Evolutionary conservation across 371 early-diverging fungal genomes (phyloP).

Genomic region (Spraguea lophii): DNA sequence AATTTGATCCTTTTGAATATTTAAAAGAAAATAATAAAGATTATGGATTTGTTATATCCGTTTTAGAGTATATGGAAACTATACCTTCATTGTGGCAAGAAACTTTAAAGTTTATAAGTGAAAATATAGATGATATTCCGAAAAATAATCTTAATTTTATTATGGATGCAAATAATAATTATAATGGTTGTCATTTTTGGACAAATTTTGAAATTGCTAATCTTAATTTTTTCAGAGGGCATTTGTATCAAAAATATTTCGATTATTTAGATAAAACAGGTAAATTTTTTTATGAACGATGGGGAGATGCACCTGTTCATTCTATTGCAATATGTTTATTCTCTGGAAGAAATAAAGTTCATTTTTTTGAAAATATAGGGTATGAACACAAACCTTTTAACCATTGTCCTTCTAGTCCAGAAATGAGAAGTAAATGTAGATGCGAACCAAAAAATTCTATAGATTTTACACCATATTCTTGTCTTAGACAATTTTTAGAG

Average conservation of each 20-base stretch:
- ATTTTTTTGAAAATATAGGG: constrained; percentile 58
- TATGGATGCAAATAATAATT: constrained; percentile 14
- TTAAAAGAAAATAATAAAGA: constrained; percentile 53
- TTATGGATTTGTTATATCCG: constrained; percentile 57
- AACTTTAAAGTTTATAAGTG: constrained; percentile 21
- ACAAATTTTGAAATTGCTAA: constrained; percentile 80
- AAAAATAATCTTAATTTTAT: constrained; percentile 27
- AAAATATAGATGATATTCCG: constrained; percentile 10
- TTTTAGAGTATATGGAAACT: constrained; percentile 56
- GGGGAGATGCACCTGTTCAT: constrained; percentile 88
- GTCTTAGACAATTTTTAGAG: constrained; percentile 23
- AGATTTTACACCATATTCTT: constrained; percentile 20
- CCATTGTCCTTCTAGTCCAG: constrained; percentile 40
- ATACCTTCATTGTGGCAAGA: constrained; percentile 59
- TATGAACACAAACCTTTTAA: constrained; percentile 45
- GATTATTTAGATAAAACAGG: constrained; percentile 59
- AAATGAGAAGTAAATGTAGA: constrained; percentile 25
- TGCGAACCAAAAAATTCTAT: constrained; percentile 33
- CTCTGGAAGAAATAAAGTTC: constrained; percentile 52
- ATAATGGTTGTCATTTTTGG: constrained; percentile 68
- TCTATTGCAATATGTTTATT: constrained; percentile 56
- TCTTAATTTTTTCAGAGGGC: constrained; percentile 55
- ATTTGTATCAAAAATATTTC: constrained; percentile 55
- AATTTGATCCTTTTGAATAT: constrained; percentile 62
- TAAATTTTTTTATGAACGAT: constrained; percentile 73